Base-by-base conservation (phyloP, 805 yeast genomes). In the Monosporozyma servazzii region DNA sequence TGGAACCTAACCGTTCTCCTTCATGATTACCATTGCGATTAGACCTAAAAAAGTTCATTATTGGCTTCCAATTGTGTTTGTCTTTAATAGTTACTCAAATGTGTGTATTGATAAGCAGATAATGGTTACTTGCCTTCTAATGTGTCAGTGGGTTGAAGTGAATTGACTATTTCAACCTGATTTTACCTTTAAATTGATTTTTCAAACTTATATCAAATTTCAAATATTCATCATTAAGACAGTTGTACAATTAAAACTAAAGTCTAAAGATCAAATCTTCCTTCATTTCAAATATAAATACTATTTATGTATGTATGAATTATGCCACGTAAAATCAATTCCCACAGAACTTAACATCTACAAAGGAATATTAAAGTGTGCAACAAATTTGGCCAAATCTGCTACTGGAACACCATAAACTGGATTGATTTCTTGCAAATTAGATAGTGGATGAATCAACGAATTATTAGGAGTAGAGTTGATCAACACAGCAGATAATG, bases 361-460 rank as follows among this genome's bases (percentile, higher is more conserved):
- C 42, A 41, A 21, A 20, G n/a, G 27, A 7, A 17, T 36, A 15
- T 43, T 50, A 44, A 62, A 63, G 50, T 59, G 54, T 21, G 56
- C 30, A 23, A 55, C 57, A 56, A 75, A 65, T 43, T 50, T 57
- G 49, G 70, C 70, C 1, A 77, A 75, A 41, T 57, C 57, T 1
- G 68, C 78, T 49, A 56, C 48, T 8, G 87, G 86, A 13, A 82
- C 57, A 0, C 84, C 84, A 58, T 80, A 81, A 0, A 82, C 67
- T 1, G 88, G 86, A 53, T 82, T 79, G 15, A 82, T 56, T 2
- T 7, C 11, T 21, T 29, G 29, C n/a, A 45, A 45, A 21, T 45
- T 21, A 8, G 48, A 45, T 15, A 20, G 20, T 21, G 33, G 29
- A 21, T 30, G 29, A 15, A 3, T 5, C 23, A 13, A 33, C 21